Evolutionary conservation across 1,139 yeast species (phyloP).

Genomic region (Yamadazyma blattariae): DNA sequence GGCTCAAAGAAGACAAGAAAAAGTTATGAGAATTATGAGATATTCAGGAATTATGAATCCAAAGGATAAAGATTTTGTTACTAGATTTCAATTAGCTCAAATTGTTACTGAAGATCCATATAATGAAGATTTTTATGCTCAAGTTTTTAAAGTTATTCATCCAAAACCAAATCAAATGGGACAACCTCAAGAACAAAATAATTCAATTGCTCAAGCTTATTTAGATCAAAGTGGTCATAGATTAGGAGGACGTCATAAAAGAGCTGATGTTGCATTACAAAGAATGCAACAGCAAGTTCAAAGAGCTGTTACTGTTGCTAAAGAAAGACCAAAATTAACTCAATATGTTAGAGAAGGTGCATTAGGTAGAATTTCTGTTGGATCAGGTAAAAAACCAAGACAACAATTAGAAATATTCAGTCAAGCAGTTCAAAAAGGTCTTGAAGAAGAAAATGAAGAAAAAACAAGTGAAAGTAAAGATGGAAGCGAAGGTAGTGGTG

Average conservation of each 20-base stretch:
- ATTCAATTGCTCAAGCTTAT: conserved; percentile 90
- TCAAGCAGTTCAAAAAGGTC: conserved; percentile 50
- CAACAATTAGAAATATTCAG: conserved; percentile 73
- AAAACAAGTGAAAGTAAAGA: neutral
- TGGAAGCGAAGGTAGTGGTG: no score
- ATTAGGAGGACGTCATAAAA: conserved; percentile 79
- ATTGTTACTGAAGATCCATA: conserved; percentile 97
- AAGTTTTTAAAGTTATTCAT: conserved; percentile 85
- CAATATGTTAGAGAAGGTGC: conserved; percentile 84
- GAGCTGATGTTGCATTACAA: conserved; percentile 93
- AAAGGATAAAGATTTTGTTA: conserved; percentile 92
- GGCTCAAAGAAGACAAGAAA: conserved; percentile 69
- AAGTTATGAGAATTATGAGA: conserved; percentile 73
- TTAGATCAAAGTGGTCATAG: conserved; percentile 91
- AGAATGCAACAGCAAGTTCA: conserved; percentile 99
- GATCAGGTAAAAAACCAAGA: conserved; percentile 85
- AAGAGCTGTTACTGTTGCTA: conserved; percentile 92
- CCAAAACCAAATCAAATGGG: conserved; percentile 49
- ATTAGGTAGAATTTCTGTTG: conserved; percentile 80
- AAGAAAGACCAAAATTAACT: conserved; percentile 77
- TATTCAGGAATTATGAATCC: conserved; percentile 96
- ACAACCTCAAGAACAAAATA: conserved; percentile 48
- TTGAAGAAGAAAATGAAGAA: conserved; percentile 34
- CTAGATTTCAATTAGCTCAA: conserved; percentile 91
- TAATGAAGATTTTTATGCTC: conserved; percentile 94